Percentiles rank a stretch among this genome's conserved stretches.
Conservation (phyloP, 108 stramenopile genomes). For the Nitzschia sp. region DNA sequence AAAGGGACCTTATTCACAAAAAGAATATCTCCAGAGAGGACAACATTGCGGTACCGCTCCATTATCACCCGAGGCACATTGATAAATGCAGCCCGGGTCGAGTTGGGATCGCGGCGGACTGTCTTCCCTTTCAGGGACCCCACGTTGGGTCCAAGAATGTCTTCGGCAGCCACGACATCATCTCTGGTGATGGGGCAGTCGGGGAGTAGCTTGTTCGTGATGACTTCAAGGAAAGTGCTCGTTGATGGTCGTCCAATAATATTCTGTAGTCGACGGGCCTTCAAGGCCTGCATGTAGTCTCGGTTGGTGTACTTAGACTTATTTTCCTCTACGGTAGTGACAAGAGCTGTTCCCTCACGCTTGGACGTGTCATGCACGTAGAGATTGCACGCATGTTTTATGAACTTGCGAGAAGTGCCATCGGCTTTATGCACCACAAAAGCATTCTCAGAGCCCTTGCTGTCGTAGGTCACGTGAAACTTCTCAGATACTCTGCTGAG, state of each 20-base stretch:
- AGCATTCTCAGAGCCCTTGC: background rate
- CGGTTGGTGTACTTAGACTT: background rate
- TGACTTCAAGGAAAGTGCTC: background rate
- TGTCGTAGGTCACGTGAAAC: constrained; percentile 34
- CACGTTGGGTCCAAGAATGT: constrained; percentile 17
- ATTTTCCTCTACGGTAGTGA: constrained; percentile 6
- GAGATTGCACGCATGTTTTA: background rate
- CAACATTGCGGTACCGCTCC: background rate
- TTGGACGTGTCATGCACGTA: background rate
- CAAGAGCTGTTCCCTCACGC: background rate
- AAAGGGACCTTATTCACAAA: constrained; percentile 44
- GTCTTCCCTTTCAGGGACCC: constrained; percentile 16
- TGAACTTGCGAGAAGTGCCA: constrained; percentile 9
- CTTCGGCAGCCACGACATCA: background rate
- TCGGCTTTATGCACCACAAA: constrained; percentile 18
- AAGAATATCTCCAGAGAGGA: constrained; percentile 37
- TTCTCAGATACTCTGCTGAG: constrained; percentile 14
- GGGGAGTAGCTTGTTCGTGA: background rate
- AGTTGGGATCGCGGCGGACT: background rate
- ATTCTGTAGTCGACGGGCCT: background rate
- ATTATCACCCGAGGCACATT: background rate
- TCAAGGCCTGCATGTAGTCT: background rate
- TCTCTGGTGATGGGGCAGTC: constrained; percentile 11
- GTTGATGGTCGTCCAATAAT: constrained; percentile 13
- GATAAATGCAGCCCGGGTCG: background rate